phyloP scores from a whole-genome alignment of 2,329 filamentous ascomycete species.

The Tolypocladium endophyticum region DNA sequence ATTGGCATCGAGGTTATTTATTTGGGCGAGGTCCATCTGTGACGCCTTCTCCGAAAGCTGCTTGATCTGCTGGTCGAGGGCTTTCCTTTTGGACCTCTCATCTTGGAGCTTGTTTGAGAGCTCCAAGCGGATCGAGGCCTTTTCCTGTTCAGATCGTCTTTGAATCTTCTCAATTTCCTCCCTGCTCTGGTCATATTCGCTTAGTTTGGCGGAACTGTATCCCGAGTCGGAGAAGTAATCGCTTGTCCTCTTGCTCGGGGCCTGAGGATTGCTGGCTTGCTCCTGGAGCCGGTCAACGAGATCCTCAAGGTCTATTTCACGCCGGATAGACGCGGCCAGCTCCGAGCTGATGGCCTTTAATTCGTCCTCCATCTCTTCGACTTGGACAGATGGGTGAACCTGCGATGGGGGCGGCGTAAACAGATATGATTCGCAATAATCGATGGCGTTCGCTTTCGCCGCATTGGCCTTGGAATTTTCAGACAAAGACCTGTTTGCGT shows the following conservation, averaged over 20 bases:
- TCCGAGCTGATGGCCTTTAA: constrained; percentile 87
- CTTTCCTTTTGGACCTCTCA: constrained; percentile 64
- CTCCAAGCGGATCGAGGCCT: constrained; percentile 75
- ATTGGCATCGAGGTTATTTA: constrained; percentile 44
- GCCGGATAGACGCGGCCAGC: constrained; percentile 81
- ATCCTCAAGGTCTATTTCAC: constrained; percentile 95
- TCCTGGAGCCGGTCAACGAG: constrained; percentile 77
- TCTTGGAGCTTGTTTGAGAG: constrained; percentile 80
- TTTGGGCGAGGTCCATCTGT: constrained; percentile 43
- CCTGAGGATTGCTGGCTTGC: constrained; percentile 53
- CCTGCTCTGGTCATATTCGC: constrained; percentile 50
- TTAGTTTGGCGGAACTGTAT: constrained; percentile 70
- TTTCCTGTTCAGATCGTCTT: constrained; percentile 80
- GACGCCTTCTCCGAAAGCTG: constrained; percentile 70
- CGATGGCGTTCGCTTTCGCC: constrained; percentile 30
- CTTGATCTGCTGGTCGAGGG: constrained; percentile 75
- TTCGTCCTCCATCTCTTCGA: constrained; percentile 90
- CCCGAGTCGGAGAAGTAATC: constrained; percentile 98
- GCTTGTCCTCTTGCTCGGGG: constrained; percentile 66
- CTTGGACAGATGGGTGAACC: constrained; percentile 36
- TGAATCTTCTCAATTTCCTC: constrained; percentile 76
- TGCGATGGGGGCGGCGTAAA: constrained; percentile 34
- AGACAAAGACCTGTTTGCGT: constrained; percentile 17
- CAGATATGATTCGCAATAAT: constrained; percentile 41
- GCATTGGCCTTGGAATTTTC: constrained; percentile 29